phyloP scores from a whole-genome alignment of 202 grass and related monocot genomes.

The Musa balbisiana region DNA sequence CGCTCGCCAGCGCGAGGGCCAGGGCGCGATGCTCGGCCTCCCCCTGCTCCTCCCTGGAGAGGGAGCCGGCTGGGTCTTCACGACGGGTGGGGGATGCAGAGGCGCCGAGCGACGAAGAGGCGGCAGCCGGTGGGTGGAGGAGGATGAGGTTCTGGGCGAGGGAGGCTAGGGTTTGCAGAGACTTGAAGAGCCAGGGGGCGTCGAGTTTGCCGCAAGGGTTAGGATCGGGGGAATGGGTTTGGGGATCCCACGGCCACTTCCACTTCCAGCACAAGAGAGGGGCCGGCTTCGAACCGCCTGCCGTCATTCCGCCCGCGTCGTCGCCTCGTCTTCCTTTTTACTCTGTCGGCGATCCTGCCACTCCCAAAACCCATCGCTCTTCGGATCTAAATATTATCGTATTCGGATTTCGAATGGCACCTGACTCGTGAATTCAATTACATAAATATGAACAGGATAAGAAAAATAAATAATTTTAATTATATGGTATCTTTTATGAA shows the following conservation, averaged over 20 bases:
- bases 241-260: constrained; percentile 64
- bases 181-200: constrained; percentile 68
- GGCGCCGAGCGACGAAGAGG: neutral
- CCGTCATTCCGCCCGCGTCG: neutral
- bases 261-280: constrained; percentile 73
- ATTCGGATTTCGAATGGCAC: no score
- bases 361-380: no score
- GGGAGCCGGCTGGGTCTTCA: neutral
- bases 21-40: constrained; percentile 66
- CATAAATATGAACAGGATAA: no score
- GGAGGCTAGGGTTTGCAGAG: constrained; percentile 40
- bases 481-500: no score
- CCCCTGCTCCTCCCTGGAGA: constrained; percentile 33
- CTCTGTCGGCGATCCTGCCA: no score
- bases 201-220: constrained; percentile 55
- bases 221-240: constrained; percentile 6
- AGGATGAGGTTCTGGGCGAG: constrained; percentile 74
- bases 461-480: no score
- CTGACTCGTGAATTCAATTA: no score
- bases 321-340: neutral
- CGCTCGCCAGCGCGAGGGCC: constrained; percentile 52
- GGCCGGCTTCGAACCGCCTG: constrained; percentile 27
- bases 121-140: constrained; percentile 33
- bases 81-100: neutral
- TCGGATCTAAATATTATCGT: no score